Evolutionary conservation across 2,329 filamentous ascomycete genomes (phyloP).

Genomic region (Piedraia hortae): DNA sequence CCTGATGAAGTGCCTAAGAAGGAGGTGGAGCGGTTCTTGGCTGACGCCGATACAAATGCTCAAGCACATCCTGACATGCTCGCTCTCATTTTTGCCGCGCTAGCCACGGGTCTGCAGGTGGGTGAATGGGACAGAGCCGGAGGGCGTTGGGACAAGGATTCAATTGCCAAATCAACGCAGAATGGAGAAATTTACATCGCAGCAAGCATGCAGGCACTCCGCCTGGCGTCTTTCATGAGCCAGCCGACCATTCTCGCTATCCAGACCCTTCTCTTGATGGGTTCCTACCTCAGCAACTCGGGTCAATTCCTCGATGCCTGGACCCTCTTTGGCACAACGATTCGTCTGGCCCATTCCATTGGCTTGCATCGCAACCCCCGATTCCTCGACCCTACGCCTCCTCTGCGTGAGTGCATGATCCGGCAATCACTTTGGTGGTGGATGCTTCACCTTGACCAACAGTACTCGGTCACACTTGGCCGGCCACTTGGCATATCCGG

Average conservation of each 20-base stretch:
- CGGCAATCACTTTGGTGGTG: slow-evolving; percentile 24
- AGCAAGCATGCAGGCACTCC: slow-evolving; percentile 23
- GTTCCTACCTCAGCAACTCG: slow-evolving; percentile 22
- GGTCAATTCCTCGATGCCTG: slow-evolving; percentile 24
- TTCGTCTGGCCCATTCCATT: slow-evolving; percentile 22
- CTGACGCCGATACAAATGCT: slow-evolving; percentile 16
- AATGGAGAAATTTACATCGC: slow-evolving; percentile 11
- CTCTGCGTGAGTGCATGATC: slow-evolving; percentile 16
- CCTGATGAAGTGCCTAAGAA: slow-evolving; percentile 17
- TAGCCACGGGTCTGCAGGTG: slow-evolving; percentile 21
- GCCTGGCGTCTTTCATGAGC: slow-evolving; percentile 21
- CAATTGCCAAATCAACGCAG: slow-evolving; percentile 20
- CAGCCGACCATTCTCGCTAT: slow-evolving; percentile 20
- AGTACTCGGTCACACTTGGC: slow-evolving; percentile 23
- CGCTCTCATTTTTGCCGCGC: slow-evolving; percentile 20
- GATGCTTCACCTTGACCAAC: slow-evolving; percentile 25
- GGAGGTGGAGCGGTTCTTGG: slow-evolving; percentile 20
- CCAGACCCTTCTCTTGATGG: slow-evolving; percentile 21
- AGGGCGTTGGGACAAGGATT: slow-evolving; percentile 15
- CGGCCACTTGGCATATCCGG: slow-evolving; percentile 22
- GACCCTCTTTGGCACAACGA: slow-evolving; percentile 22
- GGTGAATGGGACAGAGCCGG: slow-evolving; percentile 17
- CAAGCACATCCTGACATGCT: slow-evolving; percentile 20
- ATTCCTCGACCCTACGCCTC: slow-evolving; percentile 17
- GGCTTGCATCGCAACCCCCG: slow-evolving; percentile 23